Percentiles rank a stretch among this genome's conserved stretches.
These are phyloP conservation scores for Zarea fungicola DNA, from an alignment of 2,329 filamentous ascomycete species.

Conservation along the genomic window DNA sequence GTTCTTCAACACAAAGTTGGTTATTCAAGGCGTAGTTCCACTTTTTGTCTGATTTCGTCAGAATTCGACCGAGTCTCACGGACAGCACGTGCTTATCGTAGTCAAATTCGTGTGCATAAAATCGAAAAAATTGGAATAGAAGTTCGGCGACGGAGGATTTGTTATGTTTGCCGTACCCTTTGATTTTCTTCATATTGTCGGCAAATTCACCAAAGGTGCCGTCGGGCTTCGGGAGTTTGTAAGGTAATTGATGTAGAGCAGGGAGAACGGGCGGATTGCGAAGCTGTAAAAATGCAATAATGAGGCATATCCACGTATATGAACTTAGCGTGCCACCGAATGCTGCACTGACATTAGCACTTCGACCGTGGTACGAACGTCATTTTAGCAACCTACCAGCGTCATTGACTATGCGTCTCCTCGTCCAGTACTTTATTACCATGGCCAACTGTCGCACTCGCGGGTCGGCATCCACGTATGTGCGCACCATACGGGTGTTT, in stretches of 20 bases:
- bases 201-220: conserved; percentile 74
- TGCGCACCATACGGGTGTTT: conserved; percentile 96
- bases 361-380: background rate
- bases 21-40: conserved; percentile 81
- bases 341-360: conserved; percentile 45
- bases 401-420: conserved; percentile 87
- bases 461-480: conserved; percentile 89
- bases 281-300: conserved; percentile 91
- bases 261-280: conserved; percentile 80
- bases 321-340: conserved; percentile 93
- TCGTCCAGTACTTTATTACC: conserved; percentile 97
- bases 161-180: conserved; percentile 71
- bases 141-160: conserved; percentile 77
- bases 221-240: conserved; percentile 48
- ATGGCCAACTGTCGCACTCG: conserved; percentile 89
- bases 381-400: conserved; percentile 62
- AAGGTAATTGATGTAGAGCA: conserved; percentile 66
- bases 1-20: conserved; percentile 89
- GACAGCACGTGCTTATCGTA: conserved; percentile 82
- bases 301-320: conserved; percentile 99
- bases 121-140: conserved; percentile 93
- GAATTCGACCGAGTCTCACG: conserved; percentile 70
- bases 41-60: conserved; percentile 79
- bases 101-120: conserved; percentile 90
- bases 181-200: conserved; percentile 72